Evolutionary conservation across 257 asterid genomes (phyloP).

Genomic region (Fraxinus anomala): DNA sequence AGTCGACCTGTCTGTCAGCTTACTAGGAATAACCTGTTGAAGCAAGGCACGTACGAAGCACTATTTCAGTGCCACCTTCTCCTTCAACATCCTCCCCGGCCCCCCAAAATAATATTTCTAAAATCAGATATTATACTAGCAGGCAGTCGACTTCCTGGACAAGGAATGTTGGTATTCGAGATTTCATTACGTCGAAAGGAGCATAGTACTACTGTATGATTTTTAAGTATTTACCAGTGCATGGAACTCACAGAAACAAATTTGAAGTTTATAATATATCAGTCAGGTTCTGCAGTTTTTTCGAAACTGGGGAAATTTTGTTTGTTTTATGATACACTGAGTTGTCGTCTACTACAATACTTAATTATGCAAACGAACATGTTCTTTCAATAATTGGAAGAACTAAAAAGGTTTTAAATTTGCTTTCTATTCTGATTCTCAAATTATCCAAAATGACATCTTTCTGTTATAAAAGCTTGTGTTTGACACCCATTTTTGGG

Average conservation of each 20-base stretch:
- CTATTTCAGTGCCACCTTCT: constrained; percentile 52
- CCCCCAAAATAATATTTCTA: background rate
- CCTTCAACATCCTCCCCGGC: constrained; percentile 31
- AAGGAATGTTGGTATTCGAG: background rate
- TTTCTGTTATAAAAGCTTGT: too few relatives aligned
- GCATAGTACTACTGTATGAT: background rate
- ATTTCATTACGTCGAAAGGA: background rate
- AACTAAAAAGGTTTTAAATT: background rate
- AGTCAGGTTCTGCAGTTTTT: background rate
- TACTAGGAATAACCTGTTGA: constrained; percentile 41
- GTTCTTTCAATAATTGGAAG: background rate
- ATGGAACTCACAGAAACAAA: background rate
- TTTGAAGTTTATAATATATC: background rate
- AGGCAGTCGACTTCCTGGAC: background rate
- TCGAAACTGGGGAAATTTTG: background rate
- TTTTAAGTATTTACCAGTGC: background rate
- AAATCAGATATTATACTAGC: background rate
- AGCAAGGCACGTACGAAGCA: constrained; percentile 38
- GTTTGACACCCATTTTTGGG: too few relatives aligned
- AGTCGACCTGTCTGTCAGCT: constrained; percentile 34
- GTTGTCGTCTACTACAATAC: background rate
- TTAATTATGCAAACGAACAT: too few relatives aligned
- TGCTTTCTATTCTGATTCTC: background rate
- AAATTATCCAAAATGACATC: background rate
- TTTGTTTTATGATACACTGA: background rate